phyloP scores from a whole-genome alignment of 1,139 yeast species.

The Tardiomyces depauwii region DNA sequence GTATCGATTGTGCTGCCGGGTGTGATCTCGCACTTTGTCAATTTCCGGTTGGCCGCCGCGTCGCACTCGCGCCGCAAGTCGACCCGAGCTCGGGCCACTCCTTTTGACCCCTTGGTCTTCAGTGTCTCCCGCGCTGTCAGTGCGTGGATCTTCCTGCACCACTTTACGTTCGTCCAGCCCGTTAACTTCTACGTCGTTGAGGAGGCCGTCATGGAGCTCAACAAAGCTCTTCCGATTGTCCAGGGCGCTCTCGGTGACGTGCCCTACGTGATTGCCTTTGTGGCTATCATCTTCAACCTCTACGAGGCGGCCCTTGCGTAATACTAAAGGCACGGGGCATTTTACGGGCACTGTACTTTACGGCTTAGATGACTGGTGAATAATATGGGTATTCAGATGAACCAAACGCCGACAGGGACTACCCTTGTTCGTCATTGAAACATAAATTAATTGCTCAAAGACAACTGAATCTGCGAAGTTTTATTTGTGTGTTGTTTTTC shows the following conservation, averaged over 20 bases:
- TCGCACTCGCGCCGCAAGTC: background rate
- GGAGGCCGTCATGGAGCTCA: background rate
- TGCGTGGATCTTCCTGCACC: constrained; percentile 27
- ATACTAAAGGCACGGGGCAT: background rate
- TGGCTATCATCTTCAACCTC: constrained; percentile 24
- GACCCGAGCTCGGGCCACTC: background rate
- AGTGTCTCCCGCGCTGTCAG: constrained; percentile 40
- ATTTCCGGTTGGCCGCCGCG: constrained; percentile 16
- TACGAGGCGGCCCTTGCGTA: constrained; percentile 22
- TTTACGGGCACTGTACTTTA: constrained; percentile 2
- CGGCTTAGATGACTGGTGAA: constrained; percentile 1
- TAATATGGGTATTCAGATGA: background rate
- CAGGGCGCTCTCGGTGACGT: constrained; percentile 23
- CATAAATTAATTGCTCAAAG: too few species aligned
- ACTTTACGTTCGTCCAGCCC: background rate
- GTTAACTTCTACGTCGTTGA: background rate
- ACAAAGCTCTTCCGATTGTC: constrained; percentile 4
- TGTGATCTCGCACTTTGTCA: constrained; percentile 20
- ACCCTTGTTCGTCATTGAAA: too few species aligned
- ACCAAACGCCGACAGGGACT: too few species aligned
- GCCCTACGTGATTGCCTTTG: constrained; percentile 21
- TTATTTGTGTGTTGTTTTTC: too few species aligned
- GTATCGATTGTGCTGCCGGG: constrained; percentile 32
- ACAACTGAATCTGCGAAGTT: too few species aligned
- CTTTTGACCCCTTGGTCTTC: constrained; percentile 47